phyloP scores from a whole-genome alignment of 805 yeast species.

The Pichia occidentalis region DNA sequence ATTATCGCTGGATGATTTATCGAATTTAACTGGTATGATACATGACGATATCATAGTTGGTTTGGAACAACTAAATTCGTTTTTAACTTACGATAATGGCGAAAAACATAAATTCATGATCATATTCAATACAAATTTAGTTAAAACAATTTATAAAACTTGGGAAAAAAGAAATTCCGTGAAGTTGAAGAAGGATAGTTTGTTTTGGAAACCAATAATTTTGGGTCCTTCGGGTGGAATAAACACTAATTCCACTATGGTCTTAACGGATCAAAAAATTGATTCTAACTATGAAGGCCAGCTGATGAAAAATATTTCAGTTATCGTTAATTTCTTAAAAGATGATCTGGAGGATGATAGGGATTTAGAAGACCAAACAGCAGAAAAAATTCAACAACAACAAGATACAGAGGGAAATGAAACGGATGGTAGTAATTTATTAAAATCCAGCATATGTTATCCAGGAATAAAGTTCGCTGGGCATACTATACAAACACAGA shows the following conservation, averaged over 20 bases:
- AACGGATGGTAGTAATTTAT: neutral
- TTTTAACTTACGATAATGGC: constrained; percentile 38
- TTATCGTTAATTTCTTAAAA: constrained; percentile 51
- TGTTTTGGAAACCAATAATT: constrained; percentile 79
- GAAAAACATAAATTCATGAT: constrained; percentile 44
- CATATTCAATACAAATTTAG: constrained; percentile 38
- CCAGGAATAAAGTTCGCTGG: constrained; percentile 21
- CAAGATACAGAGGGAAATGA: constrained; percentile 13
- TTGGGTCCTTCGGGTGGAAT: constrained; percentile 84
- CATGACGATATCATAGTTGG: constrained; percentile 84
- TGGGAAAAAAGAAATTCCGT: constrained; percentile 54
- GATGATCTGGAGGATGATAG: constrained; percentile 65
- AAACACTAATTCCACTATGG: constrained; percentile 48
- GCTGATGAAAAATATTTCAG: constrained; percentile 44
- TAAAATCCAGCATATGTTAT: constrained; percentile 15
- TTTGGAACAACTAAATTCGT: constrained; percentile 64
- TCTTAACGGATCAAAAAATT: constrained; percentile 21
- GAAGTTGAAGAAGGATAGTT: constrained; percentile 41
- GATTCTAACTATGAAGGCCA: constrained; percentile 24
- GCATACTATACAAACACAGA: neutral
- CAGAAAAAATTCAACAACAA: constrained; percentile 37
- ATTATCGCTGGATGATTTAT: constrained; percentile 53
- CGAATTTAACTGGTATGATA: constrained; percentile 76
- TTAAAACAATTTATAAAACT: constrained; percentile 36
- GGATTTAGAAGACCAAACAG: constrained; percentile 50